Conservation (phyloP, 208 protist genomes). For the Acanthamoeba triangularis region DNA sequence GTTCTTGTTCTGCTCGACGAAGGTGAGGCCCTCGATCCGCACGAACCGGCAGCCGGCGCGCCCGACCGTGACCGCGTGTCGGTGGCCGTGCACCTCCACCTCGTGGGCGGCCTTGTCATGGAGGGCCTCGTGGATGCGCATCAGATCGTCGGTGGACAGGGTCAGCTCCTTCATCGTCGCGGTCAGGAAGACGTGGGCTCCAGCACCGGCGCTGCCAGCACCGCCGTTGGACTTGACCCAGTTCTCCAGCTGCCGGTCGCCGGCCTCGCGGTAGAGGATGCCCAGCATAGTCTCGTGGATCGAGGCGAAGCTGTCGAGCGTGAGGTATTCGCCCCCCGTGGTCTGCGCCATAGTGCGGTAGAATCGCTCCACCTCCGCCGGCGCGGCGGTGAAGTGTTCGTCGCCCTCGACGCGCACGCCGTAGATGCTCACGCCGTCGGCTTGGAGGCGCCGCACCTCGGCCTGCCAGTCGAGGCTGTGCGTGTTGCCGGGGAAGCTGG, state of each 20-base stretch:
- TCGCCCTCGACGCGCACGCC: not conserved
- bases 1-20: constrained; percentile 55
- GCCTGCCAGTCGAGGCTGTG: not conserved
- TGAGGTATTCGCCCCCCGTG: constrained; percentile 26
- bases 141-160: not conserved
- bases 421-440: constrained; percentile 10
- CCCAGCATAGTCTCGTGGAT: constrained; percentile 20
- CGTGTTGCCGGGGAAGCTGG: not conserved
- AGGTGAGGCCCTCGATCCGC: constrained; percentile 30
- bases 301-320: not conserved
- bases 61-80: not conserved
- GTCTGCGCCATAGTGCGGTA: not conserved
- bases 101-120: not conserved
- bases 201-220: not conserved
- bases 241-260: not conserved
- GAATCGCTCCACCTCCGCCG: not conserved
- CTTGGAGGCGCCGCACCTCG: not conserved
- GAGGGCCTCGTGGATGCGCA: constrained; percentile 14
- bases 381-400: not conserved
- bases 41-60: constrained; percentile 18
- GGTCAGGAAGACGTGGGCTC: constrained; percentile 13
- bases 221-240: not conserved
- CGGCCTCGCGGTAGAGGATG: constrained; percentile 47
- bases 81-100: not conserved
- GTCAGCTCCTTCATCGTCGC: constrained; percentile 25